These are phyloP conservation scores for Cenchrus fungigraminus DNA, from an alignment of 176 grass and related monocot species.

Conservation along the genomic window DNA sequence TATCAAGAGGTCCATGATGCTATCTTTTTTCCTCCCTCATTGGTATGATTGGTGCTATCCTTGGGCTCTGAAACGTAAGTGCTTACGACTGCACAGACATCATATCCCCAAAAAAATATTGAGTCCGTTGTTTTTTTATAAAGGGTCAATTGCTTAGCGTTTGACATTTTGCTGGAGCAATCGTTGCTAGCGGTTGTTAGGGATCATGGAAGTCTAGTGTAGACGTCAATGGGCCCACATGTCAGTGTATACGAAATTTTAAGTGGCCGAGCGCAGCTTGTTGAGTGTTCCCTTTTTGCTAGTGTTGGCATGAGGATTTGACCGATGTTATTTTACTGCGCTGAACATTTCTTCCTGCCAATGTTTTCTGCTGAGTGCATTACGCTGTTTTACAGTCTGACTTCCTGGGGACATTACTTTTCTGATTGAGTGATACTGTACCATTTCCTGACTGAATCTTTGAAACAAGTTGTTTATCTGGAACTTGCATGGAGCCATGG, in stretches of 20 bases:
- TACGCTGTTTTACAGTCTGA: not conserved
- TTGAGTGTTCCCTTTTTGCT: not conserved
- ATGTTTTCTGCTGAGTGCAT: not conserved
- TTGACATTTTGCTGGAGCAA: conserved; percentile 24
- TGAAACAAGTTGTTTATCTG: not conserved
- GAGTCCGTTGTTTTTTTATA: conserved; percentile 25
- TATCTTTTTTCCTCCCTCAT: not conserved
- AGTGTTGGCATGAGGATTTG: not conserved
- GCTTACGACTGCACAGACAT: conserved; percentile 27
- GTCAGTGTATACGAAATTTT: not conserved
- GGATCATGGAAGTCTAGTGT: not conserved
- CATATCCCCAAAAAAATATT: not conserved
- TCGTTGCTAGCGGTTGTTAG: conserved; percentile 5
- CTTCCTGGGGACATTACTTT: not conserved
- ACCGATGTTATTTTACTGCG: not conserved
- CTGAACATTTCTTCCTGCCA: not conserved
- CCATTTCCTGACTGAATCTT: conserved; percentile 31
- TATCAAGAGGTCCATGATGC: not conserved
- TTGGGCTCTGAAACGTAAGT: conserved; percentile 40
- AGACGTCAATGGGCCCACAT: conserved; percentile 15
- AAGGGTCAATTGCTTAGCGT: not conserved
- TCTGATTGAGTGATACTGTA: not conserved
- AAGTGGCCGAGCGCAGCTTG: not conserved
- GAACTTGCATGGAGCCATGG: not conserved
- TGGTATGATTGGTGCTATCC: conserved; percentile 15